Evolutionary conservation across 1,139 yeast genomes (phyloP).

Genomic region (Pichia sp.): DNA sequence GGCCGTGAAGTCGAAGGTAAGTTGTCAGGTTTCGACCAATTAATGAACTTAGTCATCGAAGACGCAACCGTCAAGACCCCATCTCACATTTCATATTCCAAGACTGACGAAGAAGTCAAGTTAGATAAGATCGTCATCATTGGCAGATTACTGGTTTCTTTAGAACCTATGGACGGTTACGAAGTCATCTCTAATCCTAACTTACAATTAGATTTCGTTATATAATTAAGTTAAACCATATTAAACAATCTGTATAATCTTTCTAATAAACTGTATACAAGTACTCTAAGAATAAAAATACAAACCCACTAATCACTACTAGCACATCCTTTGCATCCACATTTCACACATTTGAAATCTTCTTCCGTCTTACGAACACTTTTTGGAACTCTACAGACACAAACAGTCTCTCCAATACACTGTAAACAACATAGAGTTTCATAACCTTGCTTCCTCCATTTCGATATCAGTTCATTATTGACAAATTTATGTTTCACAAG

Average conservation of each 20-base stretch:
- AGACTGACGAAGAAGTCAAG: slow-evolving; percentile 49
- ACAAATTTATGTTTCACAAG: slow-evolving; percentile 64
- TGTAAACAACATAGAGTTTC: slow-evolving; percentile 82
- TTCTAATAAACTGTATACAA: neutral
- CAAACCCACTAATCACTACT: slow-evolving; percentile 56
- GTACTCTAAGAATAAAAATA: neutral
- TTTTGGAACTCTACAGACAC: slow-evolving; percentile 91
- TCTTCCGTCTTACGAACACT: slow-evolving; percentile 66
- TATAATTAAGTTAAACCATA: neutral
- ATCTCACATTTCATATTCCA: slow-evolving; percentile 36
- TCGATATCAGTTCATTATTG: slow-evolving; percentile 74
- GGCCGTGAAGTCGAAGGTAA: slow-evolving; percentile 79
- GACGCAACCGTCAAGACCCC: slow-evolving; percentile 62
- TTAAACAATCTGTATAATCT: neutral
- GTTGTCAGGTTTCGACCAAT: slow-evolving; percentile 86
- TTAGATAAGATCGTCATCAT: slow-evolving; percentile 63
- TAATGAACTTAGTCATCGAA: slow-evolving; percentile 91
- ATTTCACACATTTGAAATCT: slow-evolving; percentile 66
- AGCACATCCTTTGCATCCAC: slow-evolving; percentile 91
- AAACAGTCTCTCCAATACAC: slow-evolving; percentile 74
- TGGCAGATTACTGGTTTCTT: slow-evolving; percentile 78
- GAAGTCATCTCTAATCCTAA: slow-evolving; percentile 53
- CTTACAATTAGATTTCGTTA: slow-evolving; percentile 14
- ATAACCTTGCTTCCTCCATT: slow-evolving; percentile 91
- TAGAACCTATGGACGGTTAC: slow-evolving; percentile 84